Conservation (phyloP, 768 basidiomycete species). For the Xerocomellus amylosporus region DNA sequence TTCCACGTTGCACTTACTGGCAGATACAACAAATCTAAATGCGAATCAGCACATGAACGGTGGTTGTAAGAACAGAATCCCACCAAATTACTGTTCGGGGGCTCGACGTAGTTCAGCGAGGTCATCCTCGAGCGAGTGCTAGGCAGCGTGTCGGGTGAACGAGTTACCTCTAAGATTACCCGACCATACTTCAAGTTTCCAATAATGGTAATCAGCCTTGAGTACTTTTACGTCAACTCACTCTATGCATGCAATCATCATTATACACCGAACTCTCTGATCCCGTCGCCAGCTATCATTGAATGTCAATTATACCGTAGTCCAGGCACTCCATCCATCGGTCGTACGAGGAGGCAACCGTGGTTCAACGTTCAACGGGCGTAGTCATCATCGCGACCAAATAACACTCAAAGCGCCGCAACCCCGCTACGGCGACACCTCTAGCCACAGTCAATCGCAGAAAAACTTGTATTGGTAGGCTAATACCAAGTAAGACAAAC, state of each 20-base stretch:
- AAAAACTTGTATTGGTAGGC: no score
- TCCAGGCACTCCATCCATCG: background rate
- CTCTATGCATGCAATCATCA: no score
- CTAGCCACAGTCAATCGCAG: no score
- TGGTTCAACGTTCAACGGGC: background rate
- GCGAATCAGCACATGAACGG: background rate
- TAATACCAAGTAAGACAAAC: no score
- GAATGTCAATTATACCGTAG: background rate
- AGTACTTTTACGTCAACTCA: slow-evolving; percentile 20
- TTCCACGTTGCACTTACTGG: slow-evolving; percentile 39
- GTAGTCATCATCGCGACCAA: background rate
- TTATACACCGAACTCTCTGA: no score
- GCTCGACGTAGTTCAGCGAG: slow-evolving; percentile 52
- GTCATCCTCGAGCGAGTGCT: slow-evolving; percentile 20
- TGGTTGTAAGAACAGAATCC: slow-evolving; percentile 19
- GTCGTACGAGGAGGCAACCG: background rate
- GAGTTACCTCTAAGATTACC: background rate
- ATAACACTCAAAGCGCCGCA: no score
- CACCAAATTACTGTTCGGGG: slow-evolving; percentile 67
- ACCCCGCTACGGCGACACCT: no score
- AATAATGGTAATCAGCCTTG: slow-evolving; percentile 15
- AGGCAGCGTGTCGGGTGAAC: slow-evolving; percentile 4
- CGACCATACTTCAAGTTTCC: background rate
- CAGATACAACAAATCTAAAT: slow-evolving; percentile 77
- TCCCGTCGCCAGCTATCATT: background rate